A percentile compares a stretch with the other conserved stretches of the same genome.
Evolutionary conservation across 1,284 basidiomycete genomes (phyloP).

Genomic region (Tetrapyrgos nigripes): DNA sequence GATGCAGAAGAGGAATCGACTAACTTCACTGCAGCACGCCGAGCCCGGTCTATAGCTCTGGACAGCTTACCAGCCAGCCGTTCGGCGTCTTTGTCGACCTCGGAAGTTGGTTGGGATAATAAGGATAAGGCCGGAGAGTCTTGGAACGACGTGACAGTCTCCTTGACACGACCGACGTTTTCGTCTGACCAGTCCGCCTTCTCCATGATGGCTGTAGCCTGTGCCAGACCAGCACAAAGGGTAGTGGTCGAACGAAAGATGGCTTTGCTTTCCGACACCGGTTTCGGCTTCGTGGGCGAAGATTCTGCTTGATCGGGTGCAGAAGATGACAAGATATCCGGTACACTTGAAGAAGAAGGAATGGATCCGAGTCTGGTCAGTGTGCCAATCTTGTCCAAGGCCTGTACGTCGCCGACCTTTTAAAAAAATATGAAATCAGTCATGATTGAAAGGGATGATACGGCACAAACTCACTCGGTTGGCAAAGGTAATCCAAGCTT

Average conservation of each 20-base stretch:
- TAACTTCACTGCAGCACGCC: constrained; percentile 55
- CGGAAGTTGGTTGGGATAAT: not conserved
- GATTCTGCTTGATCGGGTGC: not conserved
- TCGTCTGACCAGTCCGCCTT: constrained; percentile 21
- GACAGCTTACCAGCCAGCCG: constrained; percentile 57
- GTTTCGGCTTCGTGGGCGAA: not conserved
- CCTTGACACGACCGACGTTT: not conserved
- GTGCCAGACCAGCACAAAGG: constrained; percentile 49
- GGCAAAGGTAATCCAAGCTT: constrained; percentile 64
- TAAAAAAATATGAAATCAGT: constrained; percentile 3
- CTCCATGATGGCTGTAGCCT: constrained; percentile 44
- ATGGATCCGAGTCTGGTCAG: constrained; percentile 41
- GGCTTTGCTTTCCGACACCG: constrained; percentile 15
- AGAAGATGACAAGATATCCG: not conserved
- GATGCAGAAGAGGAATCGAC: constrained; percentile 33
- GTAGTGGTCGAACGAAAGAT: constrained; percentile 43
- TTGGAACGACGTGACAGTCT: not conserved
- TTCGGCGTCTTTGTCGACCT: constrained; percentile 33
- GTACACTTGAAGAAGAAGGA: constrained; percentile 13
- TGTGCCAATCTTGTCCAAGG: constrained; percentile 53
- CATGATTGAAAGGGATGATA: not conserved
- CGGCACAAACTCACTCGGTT: constrained; percentile 48
- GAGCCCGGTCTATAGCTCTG: constrained; percentile 64
- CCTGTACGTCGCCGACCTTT: constrained; percentile 56
- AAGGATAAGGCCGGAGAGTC: not conserved